A percentile compares a stretch with the other conserved stretches of the same genome.
phyloP scores from a whole-genome alignment of 2,329 filamentous ascomycete species.

The Trichoderma sp. region DNA sequence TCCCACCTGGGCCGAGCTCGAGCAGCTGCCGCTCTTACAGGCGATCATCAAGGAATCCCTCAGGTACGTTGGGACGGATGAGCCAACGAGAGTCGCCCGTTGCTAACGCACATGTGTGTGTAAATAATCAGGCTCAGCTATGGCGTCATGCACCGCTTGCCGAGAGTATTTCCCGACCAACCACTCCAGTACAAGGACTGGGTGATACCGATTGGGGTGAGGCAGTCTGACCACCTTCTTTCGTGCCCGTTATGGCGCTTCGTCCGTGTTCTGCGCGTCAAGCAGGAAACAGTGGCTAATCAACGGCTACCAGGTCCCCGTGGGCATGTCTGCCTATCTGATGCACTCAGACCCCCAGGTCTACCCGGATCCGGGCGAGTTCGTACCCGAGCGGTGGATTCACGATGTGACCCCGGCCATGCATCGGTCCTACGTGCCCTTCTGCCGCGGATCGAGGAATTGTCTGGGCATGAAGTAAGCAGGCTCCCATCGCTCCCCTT shows the following conservation, averaged over 20 bases:
- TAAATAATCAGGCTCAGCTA: constrained; percentile 1
- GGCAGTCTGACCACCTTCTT: neutral
- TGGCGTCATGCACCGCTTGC: constrained; percentile 16
- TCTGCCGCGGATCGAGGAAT: constrained; percentile 6
- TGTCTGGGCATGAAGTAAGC: constrained; percentile 12
- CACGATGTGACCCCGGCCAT: constrained; percentile 4
- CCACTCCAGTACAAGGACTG: constrained; percentile 4
- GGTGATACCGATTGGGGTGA: constrained; percentile 3
- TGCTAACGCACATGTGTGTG: neutral
- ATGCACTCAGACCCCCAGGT: constrained; percentile 9
- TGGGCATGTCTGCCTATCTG: constrained; percentile 8
- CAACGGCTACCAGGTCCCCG: neutral
- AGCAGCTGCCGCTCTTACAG: constrained; percentile 11
- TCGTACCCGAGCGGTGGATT: constrained; percentile 2
- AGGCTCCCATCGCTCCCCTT: neutral
- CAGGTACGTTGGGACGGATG: neutral
- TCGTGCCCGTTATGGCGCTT: neutral
- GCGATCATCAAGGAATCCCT: constrained; percentile 13
- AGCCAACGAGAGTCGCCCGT: neutral
- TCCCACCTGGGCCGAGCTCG: constrained; percentile 5
- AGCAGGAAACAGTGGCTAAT: neutral
- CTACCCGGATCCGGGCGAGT: constrained; percentile 9
- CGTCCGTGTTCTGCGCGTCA: no score
- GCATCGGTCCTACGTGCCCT: constrained; percentile 10
- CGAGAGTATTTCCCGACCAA: constrained; percentile 12